These are phyloP conservation scores for Thelonectria rubi DNA, from an alignment of 2,329 filamentous ascomycete genomes.

Conservation along the genomic window DNA sequence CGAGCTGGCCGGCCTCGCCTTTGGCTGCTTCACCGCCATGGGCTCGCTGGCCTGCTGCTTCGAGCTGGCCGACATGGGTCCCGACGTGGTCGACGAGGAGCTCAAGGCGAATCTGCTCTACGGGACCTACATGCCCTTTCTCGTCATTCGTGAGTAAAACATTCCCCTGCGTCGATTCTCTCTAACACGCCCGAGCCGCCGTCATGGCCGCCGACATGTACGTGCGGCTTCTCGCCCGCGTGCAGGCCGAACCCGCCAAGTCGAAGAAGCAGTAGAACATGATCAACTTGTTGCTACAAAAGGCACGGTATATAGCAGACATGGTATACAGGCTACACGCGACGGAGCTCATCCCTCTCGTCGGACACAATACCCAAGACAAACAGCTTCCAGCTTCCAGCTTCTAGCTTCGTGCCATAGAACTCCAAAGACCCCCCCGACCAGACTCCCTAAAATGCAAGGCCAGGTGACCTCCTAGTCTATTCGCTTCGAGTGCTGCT, in stretches of 20 bases:
- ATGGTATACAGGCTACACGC: constrained; percentile 25
- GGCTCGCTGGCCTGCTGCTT: constrained; percentile 62
- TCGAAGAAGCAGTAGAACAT: constrained; percentile 50
- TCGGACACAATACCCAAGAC: constrained; percentile 26
- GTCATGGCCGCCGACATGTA: constrained; percentile 66
- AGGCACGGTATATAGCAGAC: not conserved
- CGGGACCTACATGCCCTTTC: constrained; percentile 62
- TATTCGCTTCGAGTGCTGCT: constrained; percentile 59
- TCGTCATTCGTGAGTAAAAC: constrained; percentile 63
- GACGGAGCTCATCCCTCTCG: constrained; percentile 11
- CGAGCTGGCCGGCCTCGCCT: constrained; percentile 62
- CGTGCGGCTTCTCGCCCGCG: constrained; percentile 56
- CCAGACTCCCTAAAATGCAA: constrained; percentile 39
- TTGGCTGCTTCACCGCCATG: constrained; percentile 60
- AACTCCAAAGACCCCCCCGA: constrained; percentile 26
- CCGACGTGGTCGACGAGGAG: constrained; percentile 52
- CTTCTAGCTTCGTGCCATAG: constrained; percentile 22
- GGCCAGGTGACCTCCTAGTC: constrained; percentile 46
- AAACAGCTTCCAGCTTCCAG: constrained; percentile 8
- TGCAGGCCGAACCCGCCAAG: constrained; percentile 44
- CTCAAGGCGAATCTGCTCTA: constrained; percentile 58
- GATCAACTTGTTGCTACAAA: constrained; percentile 4
- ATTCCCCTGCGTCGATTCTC: not conserved
- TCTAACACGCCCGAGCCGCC: constrained; percentile 50
- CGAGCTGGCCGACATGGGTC: constrained; percentile 60